Base-by-base conservation (phyloP, 139 green algal species). In the Tetraselmis chui region DNA sequence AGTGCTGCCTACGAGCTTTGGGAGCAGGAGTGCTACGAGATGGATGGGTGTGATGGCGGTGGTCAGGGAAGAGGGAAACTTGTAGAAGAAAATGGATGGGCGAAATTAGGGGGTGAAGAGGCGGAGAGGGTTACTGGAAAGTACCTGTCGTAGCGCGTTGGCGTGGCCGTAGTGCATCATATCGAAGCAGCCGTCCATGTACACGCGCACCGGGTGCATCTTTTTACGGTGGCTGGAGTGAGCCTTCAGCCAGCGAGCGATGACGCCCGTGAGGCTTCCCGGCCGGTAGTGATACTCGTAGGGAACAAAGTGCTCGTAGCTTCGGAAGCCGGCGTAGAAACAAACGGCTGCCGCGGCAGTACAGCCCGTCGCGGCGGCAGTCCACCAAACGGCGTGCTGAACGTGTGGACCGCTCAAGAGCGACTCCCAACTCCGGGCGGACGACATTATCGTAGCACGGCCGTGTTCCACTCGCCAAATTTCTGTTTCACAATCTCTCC, bases 111-210 rank as follows among this genome's bases (percentile, higher is more conserved):
- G n/a, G n/a, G n/a, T n/a, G n/a, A n/a, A n/a, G n/a, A n/a, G n/a
- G n/a, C n/a, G n/a, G n/a, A n/a, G n/a, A n/a, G n/a, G n/a, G n/a
- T n/a, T n/a, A n/a, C n/a, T n/a, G n/a, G n/a, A n/a, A n/a, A n/a
- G n/a, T 67, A 92, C 93, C 91, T 98, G 96, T 0, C 97, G 88
- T 83, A 99, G 89, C 0, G 97, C 97, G 85, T 99, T 99, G 23
- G 95, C 95, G 87, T 99, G 97, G 0, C 97, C 97, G 81, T 98
- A 99, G 83, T 99, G 97, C 96, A 99, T 98, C 91, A 99, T 95
- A 86, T 99, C 97, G 82, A 99, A 99, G 88, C 97, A 99, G 24
- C 97, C 97, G 85, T 99, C 97, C 90, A 99, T 95, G 88, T 99
- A 99, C 23, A 99, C 96, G 18, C 96, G 88, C 0, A 99, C 84